Conservation (phyloP, 176 grass and related monocot genomes). For the Bonia amplexicaulis region DNA sequence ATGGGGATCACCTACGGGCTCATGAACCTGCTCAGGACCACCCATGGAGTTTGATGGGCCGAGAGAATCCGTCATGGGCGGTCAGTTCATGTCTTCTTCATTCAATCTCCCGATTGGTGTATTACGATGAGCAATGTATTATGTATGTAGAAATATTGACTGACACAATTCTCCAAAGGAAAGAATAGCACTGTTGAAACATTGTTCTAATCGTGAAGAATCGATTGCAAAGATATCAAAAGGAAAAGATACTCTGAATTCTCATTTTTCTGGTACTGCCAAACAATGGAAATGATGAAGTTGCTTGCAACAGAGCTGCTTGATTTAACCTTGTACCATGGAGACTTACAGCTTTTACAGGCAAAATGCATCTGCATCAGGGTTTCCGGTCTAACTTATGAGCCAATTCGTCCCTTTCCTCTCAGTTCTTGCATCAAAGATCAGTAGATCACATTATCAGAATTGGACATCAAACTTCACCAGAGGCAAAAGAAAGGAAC, state of each 20-base stretch:
- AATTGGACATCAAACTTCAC: neutral
- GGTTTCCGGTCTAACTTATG: neutral
- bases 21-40: constrained; percentile 44
- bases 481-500: neutral
- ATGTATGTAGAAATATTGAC: neutral
- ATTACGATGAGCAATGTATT: neutral
- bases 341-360: neutral
- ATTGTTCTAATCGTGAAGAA: neutral
- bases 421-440: neutral
- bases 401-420: neutral
- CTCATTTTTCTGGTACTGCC: neutral
- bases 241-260: neutral
- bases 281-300: neutral
- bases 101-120: neutral
- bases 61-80: neutral
- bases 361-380: neutral
- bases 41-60: constrained; percentile 24
- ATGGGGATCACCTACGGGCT: constrained; percentile 68
- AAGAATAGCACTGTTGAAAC: neutral
- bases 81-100: neutral
- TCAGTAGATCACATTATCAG: neutral
- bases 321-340: neutral
- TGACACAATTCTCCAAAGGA: neutral
- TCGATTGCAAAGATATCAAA: neutral
- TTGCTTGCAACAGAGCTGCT: neutral